Conservation (phyloP, 495 filamentous ascomycete genomes). For the Hamigera avellanea region DNA sequence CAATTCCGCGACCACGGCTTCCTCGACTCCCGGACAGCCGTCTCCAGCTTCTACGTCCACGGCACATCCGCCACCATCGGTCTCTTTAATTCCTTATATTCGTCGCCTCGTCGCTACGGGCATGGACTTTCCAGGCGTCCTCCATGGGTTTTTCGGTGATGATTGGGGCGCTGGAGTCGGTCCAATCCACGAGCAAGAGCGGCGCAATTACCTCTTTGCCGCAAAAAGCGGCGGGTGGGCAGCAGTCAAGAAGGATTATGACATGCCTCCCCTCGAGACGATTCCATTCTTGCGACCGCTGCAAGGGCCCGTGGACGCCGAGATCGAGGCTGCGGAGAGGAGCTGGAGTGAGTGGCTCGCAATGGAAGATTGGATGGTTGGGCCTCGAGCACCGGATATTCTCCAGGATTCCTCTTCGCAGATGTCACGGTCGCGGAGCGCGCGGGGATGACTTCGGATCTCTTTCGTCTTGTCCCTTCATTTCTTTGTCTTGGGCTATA, state of each 20-base stretch:
- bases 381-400: constrained; percentile 40
- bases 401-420: constrained; percentile 34
- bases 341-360: constrained; percentile 80
- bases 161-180: constrained; percentile 75
- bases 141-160: constrained; percentile 93
- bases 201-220: constrained; percentile 89
- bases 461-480: constrained; percentile 2
- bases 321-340: constrained; percentile 75
- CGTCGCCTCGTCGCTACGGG: constrained; percentile 85
- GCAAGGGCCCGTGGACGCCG: constrained; percentile 57
- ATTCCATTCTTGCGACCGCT: constrained; percentile 80
- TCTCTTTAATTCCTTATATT: constrained; percentile 80
- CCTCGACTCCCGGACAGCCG: constrained; percentile 12
- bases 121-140: constrained; percentile 70
- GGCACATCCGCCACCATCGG: constrained; percentile 25
- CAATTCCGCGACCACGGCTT: constrained; percentile 21
- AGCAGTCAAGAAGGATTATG: constrained; percentile 78
- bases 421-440: constrained; percentile 23
- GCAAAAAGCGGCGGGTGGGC: constrained; percentile 88
- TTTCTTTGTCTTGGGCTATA: constrained; percentile 2
- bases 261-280: constrained; percentile 66
- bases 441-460: constrained; percentile 11
- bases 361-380: constrained; percentile 96
- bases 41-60: constrained; percentile 7
- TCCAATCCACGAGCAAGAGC: constrained; percentile 75